Evolutionary conservation across 1,139 yeast species (phyloP).

Genomic region (Zygosaccharomyces sapae): DNA sequence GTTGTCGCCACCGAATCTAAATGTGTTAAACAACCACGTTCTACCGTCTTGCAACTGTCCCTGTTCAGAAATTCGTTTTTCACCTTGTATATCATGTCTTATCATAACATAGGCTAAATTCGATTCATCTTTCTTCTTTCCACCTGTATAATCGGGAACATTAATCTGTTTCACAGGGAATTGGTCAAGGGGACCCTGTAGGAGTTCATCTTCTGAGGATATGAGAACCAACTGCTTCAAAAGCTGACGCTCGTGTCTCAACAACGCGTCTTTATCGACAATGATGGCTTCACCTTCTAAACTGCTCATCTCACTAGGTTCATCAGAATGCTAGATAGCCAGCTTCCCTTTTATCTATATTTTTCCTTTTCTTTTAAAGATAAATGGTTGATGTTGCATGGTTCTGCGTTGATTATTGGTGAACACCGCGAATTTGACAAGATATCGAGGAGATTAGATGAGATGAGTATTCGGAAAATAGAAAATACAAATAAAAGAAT

Average conservation of each 20-base stretch:
- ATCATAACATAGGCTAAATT: constrained; percentile 17
- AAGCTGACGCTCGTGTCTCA: constrained; percentile 16
- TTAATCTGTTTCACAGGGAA: constrained; percentile 18
- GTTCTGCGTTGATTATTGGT: not conserved
- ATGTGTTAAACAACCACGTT: constrained; percentile 70
- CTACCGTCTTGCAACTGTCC: constrained; percentile 72
- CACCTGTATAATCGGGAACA: constrained; percentile 36
- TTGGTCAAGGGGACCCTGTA: constrained; percentile 20
- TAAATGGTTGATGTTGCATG: not conserved
- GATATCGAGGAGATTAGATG: not conserved
- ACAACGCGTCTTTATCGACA: constrained; percentile 7
- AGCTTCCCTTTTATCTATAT: no score
- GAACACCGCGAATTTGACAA: not conserved
- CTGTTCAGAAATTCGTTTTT: constrained; percentile 57
- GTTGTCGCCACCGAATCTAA: constrained; percentile 32
- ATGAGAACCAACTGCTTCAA: constrained; percentile 14
- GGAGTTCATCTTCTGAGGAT: constrained; percentile 16
- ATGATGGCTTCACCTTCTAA: constrained; percentile 9
- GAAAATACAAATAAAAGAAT: no score
- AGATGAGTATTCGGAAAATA: not conserved
- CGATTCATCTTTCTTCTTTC: constrained; percentile 10
- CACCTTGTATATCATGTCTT: constrained; percentile 71
- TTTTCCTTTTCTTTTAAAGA: not conserved
- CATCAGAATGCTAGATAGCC: not conserved
- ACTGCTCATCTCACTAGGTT: constrained; percentile 5